Evolutionary conservation across 148 eudicot genomes (phyloP).

Genomic region (Simmondsia chinensis): DNA sequence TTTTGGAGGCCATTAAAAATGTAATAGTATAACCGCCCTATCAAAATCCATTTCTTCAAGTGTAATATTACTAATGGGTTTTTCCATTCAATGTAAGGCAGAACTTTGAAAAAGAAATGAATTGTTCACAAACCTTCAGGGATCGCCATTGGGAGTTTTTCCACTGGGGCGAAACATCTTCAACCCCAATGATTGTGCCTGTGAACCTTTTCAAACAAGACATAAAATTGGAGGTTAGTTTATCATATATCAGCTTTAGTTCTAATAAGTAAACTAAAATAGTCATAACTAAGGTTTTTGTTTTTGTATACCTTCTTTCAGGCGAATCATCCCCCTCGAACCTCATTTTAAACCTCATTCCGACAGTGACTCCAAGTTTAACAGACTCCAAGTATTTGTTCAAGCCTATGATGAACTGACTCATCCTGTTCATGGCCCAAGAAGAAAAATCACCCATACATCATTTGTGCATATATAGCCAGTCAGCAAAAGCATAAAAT

Average conservation of each 20-base stretch:
- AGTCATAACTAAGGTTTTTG: no score
- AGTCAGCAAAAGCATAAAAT: no score
- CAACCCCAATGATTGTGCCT: slow-evolving; percentile 89
- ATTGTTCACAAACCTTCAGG: slow-evolving; percentile 78
- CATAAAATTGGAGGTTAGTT: no score
- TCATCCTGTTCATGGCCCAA: slow-evolving; percentile 49
- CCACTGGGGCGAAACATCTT: slow-evolving; percentile 61
- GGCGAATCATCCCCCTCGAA: slow-evolving; percentile 97
- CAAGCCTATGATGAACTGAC: slow-evolving; percentile 92
- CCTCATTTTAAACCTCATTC: slow-evolving; percentile 89
- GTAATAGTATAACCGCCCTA: no score
- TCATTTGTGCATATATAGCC: no score
- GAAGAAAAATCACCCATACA: no score
- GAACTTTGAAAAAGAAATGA: background rate
- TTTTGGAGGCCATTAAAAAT: no score
- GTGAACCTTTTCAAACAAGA: no score
- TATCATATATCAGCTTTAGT: no score
- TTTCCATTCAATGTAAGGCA: background rate
- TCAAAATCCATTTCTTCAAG: no score
- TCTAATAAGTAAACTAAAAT: no score
- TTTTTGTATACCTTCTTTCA: slow-evolving; percentile 91
- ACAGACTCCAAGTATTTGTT: slow-evolving; percentile 82
- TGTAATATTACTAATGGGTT: no score
- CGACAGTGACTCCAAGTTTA: slow-evolving; percentile 43
- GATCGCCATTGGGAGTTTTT: slow-evolving; percentile 90